Conservation (phyloP, 2,329 filamentous ascomycete genomes). For the Neonectria magnoliae region DNA sequence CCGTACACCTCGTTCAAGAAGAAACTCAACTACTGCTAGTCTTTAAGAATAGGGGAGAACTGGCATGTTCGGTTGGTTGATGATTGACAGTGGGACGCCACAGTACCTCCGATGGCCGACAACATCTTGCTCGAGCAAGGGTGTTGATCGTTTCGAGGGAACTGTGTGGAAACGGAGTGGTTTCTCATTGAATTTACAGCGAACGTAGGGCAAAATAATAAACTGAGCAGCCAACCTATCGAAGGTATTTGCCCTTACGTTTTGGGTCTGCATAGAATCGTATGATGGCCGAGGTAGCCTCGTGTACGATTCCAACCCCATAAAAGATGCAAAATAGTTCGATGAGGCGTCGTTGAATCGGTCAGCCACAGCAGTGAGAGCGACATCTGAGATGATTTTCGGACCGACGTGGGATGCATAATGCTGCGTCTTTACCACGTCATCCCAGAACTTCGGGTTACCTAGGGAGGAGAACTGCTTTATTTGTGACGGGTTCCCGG, state of each 20-base stretch:
- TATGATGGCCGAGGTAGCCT: neutral
- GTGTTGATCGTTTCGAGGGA: neutral
- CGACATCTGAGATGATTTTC: constrained; percentile 14
- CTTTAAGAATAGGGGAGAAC: neutral
- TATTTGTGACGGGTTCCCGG: neutral
- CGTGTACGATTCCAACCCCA: neutral
- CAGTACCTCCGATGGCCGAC: neutral
- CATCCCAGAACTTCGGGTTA: neutral
- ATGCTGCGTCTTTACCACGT: constrained; percentile 44
- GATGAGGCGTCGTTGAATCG: constrained; percentile 1
- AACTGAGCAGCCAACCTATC: constrained; percentile 1
- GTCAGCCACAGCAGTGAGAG: neutral
- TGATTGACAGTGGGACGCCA: neutral
- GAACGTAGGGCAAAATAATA: neutral
- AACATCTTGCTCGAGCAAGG: neutral
- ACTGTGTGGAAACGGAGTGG: neutral
- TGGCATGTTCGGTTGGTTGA: neutral
- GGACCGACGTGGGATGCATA: constrained; percentile 45
- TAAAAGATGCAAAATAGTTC: neutral
- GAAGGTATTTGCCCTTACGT: neutral
- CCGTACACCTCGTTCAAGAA: neutral
- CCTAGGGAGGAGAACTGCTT: neutral
- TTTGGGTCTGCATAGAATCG: neutral
- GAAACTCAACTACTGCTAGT: neutral
- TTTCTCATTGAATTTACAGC: neutral